phyloP scores from a whole-genome alignment of 139 green algal genomes.

The Diplosphaera chodatii region DNA sequence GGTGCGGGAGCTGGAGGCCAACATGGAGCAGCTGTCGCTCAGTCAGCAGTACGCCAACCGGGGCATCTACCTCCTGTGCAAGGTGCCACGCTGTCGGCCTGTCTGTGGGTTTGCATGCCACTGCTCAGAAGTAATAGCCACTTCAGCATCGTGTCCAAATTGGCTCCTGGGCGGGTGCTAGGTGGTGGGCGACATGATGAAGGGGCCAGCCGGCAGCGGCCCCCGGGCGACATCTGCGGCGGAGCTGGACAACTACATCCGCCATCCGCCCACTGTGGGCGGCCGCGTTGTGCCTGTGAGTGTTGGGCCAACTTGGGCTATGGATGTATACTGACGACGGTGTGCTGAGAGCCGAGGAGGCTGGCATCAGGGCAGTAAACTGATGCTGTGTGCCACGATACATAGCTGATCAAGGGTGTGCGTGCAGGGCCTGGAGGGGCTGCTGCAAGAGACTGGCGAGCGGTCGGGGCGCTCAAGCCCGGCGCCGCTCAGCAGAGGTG shows the following conservation, averaged over 20 bases:
- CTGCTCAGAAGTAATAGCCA: too few relatives aligned
- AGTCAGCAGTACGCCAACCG: conserved; percentile 35
- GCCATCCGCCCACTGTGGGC: not conserved
- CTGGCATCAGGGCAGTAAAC: too few relatives aligned
- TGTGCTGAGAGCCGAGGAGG: too few relatives aligned
- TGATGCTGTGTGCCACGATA: too few relatives aligned
- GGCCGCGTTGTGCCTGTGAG: not conserved
- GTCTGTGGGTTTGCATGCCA: too few relatives aligned
- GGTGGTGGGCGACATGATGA: conserved; percentile 28
- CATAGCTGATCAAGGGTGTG: too few relatives aligned
- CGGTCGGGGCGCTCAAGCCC: too few relatives aligned
- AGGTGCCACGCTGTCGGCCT: too few relatives aligned
- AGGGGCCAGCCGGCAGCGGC: not conserved
- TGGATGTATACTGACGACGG: too few relatives aligned
- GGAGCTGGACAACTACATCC: conserved; percentile 10
- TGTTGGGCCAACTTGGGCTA: not conserved
- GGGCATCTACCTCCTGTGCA: conserved; percentile 46
- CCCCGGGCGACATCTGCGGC: not conserved
- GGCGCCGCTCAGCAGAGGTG: not conserved
- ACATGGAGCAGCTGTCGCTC: conserved; percentile 22
- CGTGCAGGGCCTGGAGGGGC: not conserved
- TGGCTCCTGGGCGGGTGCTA: too few relatives aligned
- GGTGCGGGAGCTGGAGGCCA: conserved; percentile 24
- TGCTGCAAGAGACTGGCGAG: not conserved
- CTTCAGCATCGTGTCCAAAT: too few relatives aligned